A percentile compares a stretch with the other conserved stretches of the same genome.
phyloP scores from a whole-genome alignment of 345 rosid species.

The Linum usitatissimum region DNA sequence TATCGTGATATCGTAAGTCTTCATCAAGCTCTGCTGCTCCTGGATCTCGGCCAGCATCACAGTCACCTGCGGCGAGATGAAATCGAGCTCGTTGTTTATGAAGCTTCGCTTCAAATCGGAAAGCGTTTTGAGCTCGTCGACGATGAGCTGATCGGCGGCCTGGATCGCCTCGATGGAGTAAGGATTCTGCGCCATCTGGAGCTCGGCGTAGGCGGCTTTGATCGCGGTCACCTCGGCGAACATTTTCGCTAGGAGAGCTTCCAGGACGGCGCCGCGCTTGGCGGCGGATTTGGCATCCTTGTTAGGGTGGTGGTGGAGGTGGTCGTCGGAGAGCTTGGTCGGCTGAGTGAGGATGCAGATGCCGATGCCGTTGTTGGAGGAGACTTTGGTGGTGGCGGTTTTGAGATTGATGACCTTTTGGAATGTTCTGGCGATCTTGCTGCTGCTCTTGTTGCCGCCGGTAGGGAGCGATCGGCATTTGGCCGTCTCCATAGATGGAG shows the following conservation, averaged over 20 bases:
- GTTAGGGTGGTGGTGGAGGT: slow-evolving; percentile 12
- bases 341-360: slow-evolving; percentile 56
- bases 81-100: slow-evolving; percentile 51
- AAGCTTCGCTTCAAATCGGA: slow-evolving; percentile 70
- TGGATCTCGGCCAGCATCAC: slow-evolving; percentile 87
- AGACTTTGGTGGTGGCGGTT: slow-evolving; percentile 37
- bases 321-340: slow-evolving; percentile 24
- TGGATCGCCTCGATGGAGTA: slow-evolving; percentile 69
- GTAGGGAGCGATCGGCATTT: slow-evolving; percentile 38
- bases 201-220: slow-evolving; percentile 90
- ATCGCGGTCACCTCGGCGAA: slow-evolving; percentile 71
- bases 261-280: slow-evolving; percentile 41
- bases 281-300: slow-evolving; percentile 15
- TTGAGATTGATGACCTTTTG: slow-evolving; percentile 52
- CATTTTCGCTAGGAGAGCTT: slow-evolving; percentile 66
- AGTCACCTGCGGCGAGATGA: slow-evolving; percentile 72
- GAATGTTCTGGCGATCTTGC: slow-evolving; percentile 58
- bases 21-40: slow-evolving; percentile 88
- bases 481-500: slow-evolving; percentile 34
- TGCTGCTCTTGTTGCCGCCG: slow-evolving; percentile 27
- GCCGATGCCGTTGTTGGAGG: slow-evolving; percentile 57
- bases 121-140: slow-evolving; percentile 57
- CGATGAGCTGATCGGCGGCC: slow-evolving; percentile 70
- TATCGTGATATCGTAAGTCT: slow-evolving; percentile 66
- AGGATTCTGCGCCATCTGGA: slow-evolving; percentile 86